Percentiles rank a stretch among this genome's conserved stretches.
These are phyloP conservation scores for Plenodomus tracheiphilus DNA, from an alignment of 2,329 filamentous ascomycete species.

Conservation along the genomic window DNA sequence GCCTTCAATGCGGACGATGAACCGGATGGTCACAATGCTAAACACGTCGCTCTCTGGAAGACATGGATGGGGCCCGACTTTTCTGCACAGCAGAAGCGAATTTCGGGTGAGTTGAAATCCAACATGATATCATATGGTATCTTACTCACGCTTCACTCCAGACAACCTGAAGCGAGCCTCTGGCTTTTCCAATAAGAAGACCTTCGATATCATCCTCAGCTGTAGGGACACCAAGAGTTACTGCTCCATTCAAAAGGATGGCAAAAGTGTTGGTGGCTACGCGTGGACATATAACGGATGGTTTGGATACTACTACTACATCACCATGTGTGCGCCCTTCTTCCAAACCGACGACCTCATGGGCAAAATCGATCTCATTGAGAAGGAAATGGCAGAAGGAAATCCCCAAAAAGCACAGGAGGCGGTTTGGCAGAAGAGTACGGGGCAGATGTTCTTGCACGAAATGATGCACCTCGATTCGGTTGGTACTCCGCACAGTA, in stretches of 20 bases:
- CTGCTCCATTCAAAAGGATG: conserved; percentile 4
- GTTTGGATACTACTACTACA: conserved; percentile 13
- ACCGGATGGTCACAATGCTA: conserved; percentile 7
- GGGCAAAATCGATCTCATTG: conserved; percentile 7
- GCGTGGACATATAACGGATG: conserved; percentile 5
- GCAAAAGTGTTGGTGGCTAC: conserved; percentile 9
- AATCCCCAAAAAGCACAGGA: not conserved
- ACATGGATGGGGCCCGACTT: conserved; percentile 13
- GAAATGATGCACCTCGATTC: conserved; percentile 16
- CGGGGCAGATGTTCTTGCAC: conserved; percentile 11
- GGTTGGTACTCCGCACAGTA: conserved; percentile 11
- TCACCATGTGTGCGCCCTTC: conserved; percentile 11
- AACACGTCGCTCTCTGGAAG: conserved; percentile 9
- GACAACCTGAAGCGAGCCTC: conserved; percentile 7
- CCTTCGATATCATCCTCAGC: conserved; percentile 10
- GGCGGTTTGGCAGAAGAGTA: conserved; percentile 8
- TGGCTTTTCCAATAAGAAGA: not conserved
- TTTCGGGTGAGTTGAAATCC: conserved; percentile 2
- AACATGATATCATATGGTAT: not conserved
- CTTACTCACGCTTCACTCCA: not conserved
- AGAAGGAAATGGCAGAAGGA: conserved; percentile 1
- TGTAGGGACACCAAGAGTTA: conserved; percentile 8
- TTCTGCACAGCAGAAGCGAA: conserved; percentile 6
- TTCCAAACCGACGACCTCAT: conserved; percentile 3
- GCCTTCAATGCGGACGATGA: conserved; percentile 4